Evolutionary conservation across 331 rosid species (phyloP).

Genomic region (Ulmus americana): DNA sequence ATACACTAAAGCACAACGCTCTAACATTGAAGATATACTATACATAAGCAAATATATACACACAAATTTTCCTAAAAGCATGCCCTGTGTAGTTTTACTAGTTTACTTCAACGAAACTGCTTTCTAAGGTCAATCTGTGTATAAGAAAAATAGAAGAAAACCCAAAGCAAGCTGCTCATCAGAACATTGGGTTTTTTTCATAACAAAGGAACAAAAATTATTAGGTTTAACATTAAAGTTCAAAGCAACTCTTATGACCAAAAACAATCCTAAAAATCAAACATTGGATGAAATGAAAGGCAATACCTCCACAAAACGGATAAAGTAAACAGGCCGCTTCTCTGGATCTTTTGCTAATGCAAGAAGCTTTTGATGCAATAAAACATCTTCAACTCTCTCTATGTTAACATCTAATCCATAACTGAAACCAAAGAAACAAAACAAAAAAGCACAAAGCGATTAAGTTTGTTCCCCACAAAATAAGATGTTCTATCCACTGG

Average conservation of each 20-base stretch:
- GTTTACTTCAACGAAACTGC: too few relatives aligned
- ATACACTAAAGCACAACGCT: too few relatives aligned
- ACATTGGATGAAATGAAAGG: conserved; percentile 18
- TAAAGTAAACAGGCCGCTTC: conserved; percentile 79
- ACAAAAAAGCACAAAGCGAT: not conserved
- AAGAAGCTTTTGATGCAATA: conserved; percentile 77
- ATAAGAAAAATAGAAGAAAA: conserved; percentile 1
- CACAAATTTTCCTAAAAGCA: too few relatives aligned
- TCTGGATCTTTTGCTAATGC: conserved; percentile 72
- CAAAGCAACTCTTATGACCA: not conserved
- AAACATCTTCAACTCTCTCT: conserved; percentile 89
- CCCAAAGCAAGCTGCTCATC: not conserved
- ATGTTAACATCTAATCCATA: conserved; percentile 89
- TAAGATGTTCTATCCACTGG: not conserved
- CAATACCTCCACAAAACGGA: conserved; percentile 74
- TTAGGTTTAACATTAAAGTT: not conserved
- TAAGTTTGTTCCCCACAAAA: conserved; percentile 3
- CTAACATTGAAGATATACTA: too few relatives aligned
- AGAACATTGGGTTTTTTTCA: not conserved
- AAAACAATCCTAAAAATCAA: not conserved
- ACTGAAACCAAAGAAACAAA: conserved; percentile 44
- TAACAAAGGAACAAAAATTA: conserved; percentile 10
- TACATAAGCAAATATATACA: too few relatives aligned
- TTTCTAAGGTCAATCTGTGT: not conserved
- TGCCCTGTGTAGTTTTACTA: too few relatives aligned